These are phyloP conservation scores for Haberlea rhodopensis DNA, from an alignment of 257 asterid genomes.

Conservation along the genomic window DNA sequence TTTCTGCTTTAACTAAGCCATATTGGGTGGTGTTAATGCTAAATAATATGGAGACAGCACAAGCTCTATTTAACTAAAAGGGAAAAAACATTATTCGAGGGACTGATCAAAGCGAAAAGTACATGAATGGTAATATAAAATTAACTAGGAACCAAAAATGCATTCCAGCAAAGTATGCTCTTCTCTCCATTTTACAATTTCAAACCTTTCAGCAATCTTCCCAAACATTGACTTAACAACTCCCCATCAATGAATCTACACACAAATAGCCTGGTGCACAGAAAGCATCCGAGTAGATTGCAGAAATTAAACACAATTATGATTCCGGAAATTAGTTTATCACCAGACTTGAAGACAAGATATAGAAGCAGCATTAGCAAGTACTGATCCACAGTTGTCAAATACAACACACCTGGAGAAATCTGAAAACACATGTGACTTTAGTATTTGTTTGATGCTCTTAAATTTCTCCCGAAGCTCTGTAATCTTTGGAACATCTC, in stretches of 20 bases:
- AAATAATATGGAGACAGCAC: neutral
- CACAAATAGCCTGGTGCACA: constrained; percentile 7
- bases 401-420: constrained; percentile 73
- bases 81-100: no score
- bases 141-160: no score
- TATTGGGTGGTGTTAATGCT: no score
- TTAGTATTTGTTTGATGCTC: constrained; percentile 90
- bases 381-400: constrained; percentile 19
- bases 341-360: constrained; percentile 7
- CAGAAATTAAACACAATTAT: constrained; percentile 10
- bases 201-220: constrained; percentile 15
- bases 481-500: constrained; percentile 87
- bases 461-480: constrained; percentile 92
- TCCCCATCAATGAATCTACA: constrained; percentile 4
- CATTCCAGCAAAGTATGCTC: neutral
- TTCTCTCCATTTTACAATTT: neutral
- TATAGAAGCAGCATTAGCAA: constrained; percentile 13
- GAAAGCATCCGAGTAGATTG: neutral
- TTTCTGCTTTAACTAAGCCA: no score
- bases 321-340: neutral
- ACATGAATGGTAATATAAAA: neutral
- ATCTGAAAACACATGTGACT: constrained; percentile 90
- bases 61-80: neutral
- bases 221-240: constrained; percentile 9
- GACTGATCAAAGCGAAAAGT: neutral